Conservation (phyloP, 1,284 basidiomycete genomes). For the Boletus sp. region DNA sequence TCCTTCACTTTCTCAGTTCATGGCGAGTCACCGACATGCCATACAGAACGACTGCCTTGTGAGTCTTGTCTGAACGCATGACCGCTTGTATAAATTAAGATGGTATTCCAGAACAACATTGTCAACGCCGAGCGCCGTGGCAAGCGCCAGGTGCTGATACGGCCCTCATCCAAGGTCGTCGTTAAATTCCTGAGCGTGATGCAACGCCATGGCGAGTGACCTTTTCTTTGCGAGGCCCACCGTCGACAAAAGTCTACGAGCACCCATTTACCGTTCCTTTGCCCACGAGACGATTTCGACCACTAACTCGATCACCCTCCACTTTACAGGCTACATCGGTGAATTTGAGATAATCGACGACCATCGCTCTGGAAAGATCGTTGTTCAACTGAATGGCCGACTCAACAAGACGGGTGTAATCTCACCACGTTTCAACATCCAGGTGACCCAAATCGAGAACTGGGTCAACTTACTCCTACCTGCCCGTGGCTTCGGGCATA, state of each 20-base stretch:
- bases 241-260: no score
- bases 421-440: constrained; percentile 97
- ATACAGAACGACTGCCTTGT: constrained; percentile 80
- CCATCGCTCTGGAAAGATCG: constrained; percentile 98
- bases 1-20: constrained; percentile 1
- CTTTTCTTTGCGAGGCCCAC: background rate
- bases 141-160: constrained; percentile 96
- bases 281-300: constrained; percentile 1
- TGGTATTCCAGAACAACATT: constrained; percentile 80
- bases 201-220: constrained; percentile 93
- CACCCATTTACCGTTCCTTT: background rate
- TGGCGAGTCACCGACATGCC: background rate
- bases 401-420: constrained; percentile 99
- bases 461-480: constrained; percentile 96
- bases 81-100: constrained; percentile 3
- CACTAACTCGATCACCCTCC: background rate
- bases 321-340: constrained; percentile 87
- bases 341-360: constrained; percentile 99
- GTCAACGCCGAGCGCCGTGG: constrained; percentile 98
- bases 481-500: constrained; percentile 94
- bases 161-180: constrained; percentile 95
- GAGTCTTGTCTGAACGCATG: constrained; percentile 33
- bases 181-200: constrained; percentile 96
- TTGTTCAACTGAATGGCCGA: constrained; percentile 97
- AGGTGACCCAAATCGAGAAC: constrained; percentile 89